Conservation (phyloP, 78 protist species). For the Dictyostelium discoideum region DNA sequence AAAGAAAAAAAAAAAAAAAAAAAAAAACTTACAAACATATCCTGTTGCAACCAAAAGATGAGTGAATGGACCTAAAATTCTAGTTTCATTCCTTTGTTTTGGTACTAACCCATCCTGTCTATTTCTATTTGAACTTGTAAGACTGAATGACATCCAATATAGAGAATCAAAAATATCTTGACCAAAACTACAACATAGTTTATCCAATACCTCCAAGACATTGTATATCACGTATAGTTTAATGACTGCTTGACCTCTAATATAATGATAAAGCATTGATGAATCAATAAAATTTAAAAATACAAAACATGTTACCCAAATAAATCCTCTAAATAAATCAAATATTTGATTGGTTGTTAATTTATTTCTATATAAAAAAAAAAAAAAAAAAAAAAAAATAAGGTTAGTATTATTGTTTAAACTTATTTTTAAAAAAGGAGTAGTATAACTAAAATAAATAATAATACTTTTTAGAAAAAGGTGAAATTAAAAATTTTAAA, state of each 20-base stretch:
- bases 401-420: not conserved
- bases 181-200: slow-evolving; percentile 87
- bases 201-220: slow-evolving; percentile 89
- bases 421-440: too few species aligned
- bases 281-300: slow-evolving; percentile 62
- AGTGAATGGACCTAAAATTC: slow-evolving; percentile 56
- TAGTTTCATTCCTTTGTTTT: not conserved
- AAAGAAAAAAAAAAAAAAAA: not conserved
- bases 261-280: slow-evolving; percentile 89
- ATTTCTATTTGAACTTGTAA: not conserved
- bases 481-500: slow-evolving; percentile 14
- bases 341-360: slow-evolving; percentile 64
- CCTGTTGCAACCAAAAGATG: slow-evolving; percentile 52
- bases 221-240: slow-evolving; percentile 94
- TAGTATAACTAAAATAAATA: not conserved
- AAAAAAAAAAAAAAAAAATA: not conserved
- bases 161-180: slow-evolving; percentile 92
- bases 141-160: slow-evolving; percentile 66
- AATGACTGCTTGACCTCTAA: slow-evolving; percentile 91
- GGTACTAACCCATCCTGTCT: not conserved
- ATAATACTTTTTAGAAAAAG: slow-evolving; percentile 58
- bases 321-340: slow-evolving; percentile 75
- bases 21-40: slow-evolving; percentile 48
- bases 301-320: slow-evolving; percentile 53
- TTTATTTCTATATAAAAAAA: not conserved